Base-by-base conservation (phyloP, 495 filamentous ascomycete genomes). In the Neurospora tetrasperma region DNA sequence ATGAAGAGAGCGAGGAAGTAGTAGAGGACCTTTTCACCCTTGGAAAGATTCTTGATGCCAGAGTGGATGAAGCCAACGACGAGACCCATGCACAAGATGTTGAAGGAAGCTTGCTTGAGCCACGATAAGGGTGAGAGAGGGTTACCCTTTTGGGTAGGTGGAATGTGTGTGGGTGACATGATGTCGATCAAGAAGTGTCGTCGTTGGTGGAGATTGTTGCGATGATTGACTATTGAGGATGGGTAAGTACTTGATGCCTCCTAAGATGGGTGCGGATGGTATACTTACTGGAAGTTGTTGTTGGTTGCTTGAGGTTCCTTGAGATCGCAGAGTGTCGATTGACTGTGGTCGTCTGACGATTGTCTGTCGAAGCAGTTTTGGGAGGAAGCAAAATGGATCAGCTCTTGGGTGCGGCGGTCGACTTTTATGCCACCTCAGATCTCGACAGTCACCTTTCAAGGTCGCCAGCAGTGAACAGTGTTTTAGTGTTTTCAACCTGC, bases 1-100 rank as follows among this genome's bases (percentile, higher is more conserved):
- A 39, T n/a, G 42, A 78, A 78, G 35, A 80, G 75, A 1, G 40
- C 41, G 9, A 76, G 42, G 44, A 81, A 80, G 59, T 69, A 75
- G 72, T 74, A 76, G 35, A 77, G 71, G 38, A 14, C 7, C 5
- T 66, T 14, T 66, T 66, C 54, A 66, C 54, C 27, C 23, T 66
- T 66, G 12, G 54, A 66, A 12, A 66, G 54, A 27, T 10, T 18
- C 54, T 66, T 66, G 54, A 66, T 66, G 27, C 23, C 23, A 3
- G 3, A 3, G 5, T 66, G 54, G 54, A 66, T 66, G 14, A 66
- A 31, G 27, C 54, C 16, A 31, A 66, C 54, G 27, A 35, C 14
- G 27, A 38, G 5, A 9, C 23, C 54, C 54, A 66, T 66, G 54
- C 23, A 31, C 54, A 38, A 66, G 27, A 8, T 38, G 27, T 66